phyloP scores from a whole-genome alignment of 2,329 filamentous ascomycete genomes.

The Aspergillus calidoustus region DNA sequence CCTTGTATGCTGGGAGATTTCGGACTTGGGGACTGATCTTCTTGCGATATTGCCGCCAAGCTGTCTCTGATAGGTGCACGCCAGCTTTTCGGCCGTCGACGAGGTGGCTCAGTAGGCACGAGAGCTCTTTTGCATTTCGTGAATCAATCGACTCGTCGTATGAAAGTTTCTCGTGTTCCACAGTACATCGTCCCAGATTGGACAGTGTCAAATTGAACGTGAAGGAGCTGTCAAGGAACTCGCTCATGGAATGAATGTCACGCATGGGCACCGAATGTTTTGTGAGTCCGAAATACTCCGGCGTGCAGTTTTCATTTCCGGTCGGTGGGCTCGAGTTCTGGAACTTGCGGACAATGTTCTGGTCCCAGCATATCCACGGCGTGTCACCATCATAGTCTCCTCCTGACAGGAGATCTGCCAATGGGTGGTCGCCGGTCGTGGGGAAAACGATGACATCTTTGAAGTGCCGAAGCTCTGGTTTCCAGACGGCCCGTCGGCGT shows the following conservation, averaged over 20 bases:
- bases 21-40: conserved; percentile 35
- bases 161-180: conserved; percentile 54
- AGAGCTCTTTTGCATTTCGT: conserved; percentile 41
- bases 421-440: conserved; percentile 54
- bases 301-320: conserved; percentile 34
- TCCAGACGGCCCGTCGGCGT: conserved; percentile 54
- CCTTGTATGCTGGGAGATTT: conserved; percentile 45
- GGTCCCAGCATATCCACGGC: conserved; percentile 66
- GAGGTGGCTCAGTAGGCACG: conserved; percentile 49
- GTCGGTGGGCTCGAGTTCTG: conserved; percentile 55
- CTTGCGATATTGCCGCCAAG: conserved; percentile 44
- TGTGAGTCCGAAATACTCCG: conserved; percentile 54
- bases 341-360: conserved; percentile 56
- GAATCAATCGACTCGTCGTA: conserved; percentile 56
- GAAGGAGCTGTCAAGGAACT: conserved; percentile 52
- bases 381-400: conserved; percentile 69
- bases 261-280: conserved; percentile 48
- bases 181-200: conserved; percentile 58
- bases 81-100: conserved; percentile 53
- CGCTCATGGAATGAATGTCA: conserved; percentile 43
- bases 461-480: conserved; percentile 57
- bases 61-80: conserved; percentile 44
- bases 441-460: conserved; percentile 64
- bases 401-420: conserved; percentile 65
- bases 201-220: conserved; percentile 52